Conservation (phyloP, 208 protist species). For the Crithidia fasciculata region DNA sequence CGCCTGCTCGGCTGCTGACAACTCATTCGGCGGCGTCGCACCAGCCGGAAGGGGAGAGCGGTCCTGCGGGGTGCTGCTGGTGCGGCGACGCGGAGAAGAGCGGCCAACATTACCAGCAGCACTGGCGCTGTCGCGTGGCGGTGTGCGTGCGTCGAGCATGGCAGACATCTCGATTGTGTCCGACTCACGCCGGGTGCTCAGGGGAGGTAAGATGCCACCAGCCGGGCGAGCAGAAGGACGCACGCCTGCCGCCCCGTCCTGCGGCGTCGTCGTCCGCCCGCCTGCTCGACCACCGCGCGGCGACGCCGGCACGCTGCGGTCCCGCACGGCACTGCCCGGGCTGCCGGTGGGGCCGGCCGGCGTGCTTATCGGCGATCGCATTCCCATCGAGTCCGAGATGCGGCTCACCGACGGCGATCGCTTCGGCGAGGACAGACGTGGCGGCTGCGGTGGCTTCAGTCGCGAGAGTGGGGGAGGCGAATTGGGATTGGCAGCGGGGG, state of each 20-base stretch:
- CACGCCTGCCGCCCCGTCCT: neutral
- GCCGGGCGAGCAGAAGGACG: constrained; percentile 30
- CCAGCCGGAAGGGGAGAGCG: neutral
- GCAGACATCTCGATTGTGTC: constrained; percentile 55
- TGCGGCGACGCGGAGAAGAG: constrained; percentile 12
- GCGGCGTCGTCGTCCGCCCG: neutral
- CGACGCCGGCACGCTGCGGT: constrained; percentile 6
- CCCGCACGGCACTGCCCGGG: constrained; percentile 15
- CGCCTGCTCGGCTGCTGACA: constrained; percentile 37
- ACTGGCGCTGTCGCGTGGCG: constrained; percentile 16
- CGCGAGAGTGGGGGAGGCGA: neutral
- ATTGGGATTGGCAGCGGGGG: neutral
- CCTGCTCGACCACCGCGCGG: constrained; percentile 1
- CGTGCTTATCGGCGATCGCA: constrained; percentile 12
- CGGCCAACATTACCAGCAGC: neutral
- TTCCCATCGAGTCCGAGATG: constrained; percentile 6
- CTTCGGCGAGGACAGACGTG: constrained; percentile 15
- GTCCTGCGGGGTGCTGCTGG: constrained; percentile 24
- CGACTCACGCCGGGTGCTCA: constrained; percentile 22
- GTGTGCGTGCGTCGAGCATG: constrained; percentile 28
- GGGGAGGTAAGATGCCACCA: constrained; percentile 40
- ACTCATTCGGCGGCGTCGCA: constrained; percentile 6
- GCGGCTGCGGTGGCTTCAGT: constrained; percentile 16
- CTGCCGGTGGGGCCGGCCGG: neutral
- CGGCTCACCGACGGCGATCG: constrained; percentile 21